phyloP scores from a whole-genome alignment of 1,284 basidiomycete species.

The Rhodotorula mucilaginosa region DNA sequence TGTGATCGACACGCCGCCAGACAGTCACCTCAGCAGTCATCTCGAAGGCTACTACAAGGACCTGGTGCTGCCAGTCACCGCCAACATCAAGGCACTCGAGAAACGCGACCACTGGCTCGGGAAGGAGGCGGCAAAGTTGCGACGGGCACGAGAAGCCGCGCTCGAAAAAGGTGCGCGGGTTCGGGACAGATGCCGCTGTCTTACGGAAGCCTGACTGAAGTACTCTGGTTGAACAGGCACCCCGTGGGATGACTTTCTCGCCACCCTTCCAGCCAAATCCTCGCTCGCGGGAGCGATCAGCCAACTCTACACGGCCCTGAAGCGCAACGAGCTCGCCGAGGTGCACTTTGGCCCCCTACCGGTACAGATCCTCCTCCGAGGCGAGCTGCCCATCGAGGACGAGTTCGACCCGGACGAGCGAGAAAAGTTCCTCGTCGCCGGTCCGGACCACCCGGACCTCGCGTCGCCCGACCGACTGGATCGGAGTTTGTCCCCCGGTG shows the following conservation, averaged over 20 bases:
- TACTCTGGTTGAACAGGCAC: not conserved
- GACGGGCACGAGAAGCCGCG: conserved; percentile 63
- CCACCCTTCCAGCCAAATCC: conserved; percentile 23
- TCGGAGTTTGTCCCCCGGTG: conserved; percentile 19
- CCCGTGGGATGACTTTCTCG: conserved; percentile 18
- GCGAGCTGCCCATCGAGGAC: conserved; percentile 37
- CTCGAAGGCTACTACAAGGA: conserved; percentile 83
- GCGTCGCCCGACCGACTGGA: conserved; percentile 53
- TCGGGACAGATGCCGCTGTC: too few relatives aligned
- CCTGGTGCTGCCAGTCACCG: conserved; percentile 72
- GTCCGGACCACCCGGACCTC: conserved; percentile 52
- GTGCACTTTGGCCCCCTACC: conserved; percentile 28
- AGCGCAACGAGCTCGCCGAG: conserved; percentile 29
- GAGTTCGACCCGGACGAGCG: conserved; percentile 17
- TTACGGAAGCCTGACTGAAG: not conserved
- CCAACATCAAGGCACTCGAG: conserved; percentile 67
- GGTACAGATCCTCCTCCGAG: conserved; percentile 37
- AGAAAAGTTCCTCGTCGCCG: conserved; percentile 19
- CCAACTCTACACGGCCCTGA: conserved; percentile 33
- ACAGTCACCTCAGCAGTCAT: conserved; percentile 61
- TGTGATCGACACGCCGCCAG: conserved; percentile 76
- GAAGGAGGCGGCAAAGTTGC: conserved; percentile 66
- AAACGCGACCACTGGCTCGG: conserved; percentile 72
- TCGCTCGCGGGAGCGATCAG: conserved; percentile 32
- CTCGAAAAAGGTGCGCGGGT: conserved; percentile 33